Evolutionary conservation across 1,284 basidiomycete genomes (phyloP), one percentile per base, ranked within the genome.

Genomic region (Amylostereum areolatum): DNA sequence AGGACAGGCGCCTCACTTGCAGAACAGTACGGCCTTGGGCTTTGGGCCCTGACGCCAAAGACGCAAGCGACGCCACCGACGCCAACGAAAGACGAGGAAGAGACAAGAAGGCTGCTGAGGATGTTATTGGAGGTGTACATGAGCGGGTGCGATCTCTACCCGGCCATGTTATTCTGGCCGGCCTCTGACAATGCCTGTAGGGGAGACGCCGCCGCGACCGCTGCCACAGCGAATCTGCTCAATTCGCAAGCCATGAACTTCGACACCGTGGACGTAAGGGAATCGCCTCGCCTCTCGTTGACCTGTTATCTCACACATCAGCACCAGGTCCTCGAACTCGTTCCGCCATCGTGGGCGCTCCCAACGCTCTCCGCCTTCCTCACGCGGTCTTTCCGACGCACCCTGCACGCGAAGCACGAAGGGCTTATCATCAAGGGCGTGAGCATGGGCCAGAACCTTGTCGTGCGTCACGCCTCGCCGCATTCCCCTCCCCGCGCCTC

Each of bases 51-150:
- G 2, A 59, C 45, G 11, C 64, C 55, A 24, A 58, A 59, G 49
- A 54, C 55, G 42, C 49, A 57, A 30, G 54, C 57, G 45, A 55
- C 55, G 9, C 50, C 53, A 39, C 51, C 56, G 56, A 73, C 66
- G 43, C 73, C 71, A 1, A 73, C 77, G 5, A 11, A 28, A 28
- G 75, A 82, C 45, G 76, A 80, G n/a, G 71, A 69, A 12, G 64
- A 75, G 49, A 81, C 79, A 65, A 74, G 73, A 58, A 71, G 73
- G 24, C 65, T 94, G 55, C 65, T 92, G 56, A 80, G 77, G 65
- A 75, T 83, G 35, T 64, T 95, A 30, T 63, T 95, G 50, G 81
- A 88, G 61, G 85, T 93, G 7, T 92, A 92, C 63, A 85, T 92
- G 43, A 79, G 83, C 46, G 80, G 9, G 27, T 30, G 18, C 29